Percentiles rank a stretch among this genome's conserved stretches.
phyloP scores from a whole-genome alignment of 768 basidiomycete genomes.

The Suillus sp. region DNA sequence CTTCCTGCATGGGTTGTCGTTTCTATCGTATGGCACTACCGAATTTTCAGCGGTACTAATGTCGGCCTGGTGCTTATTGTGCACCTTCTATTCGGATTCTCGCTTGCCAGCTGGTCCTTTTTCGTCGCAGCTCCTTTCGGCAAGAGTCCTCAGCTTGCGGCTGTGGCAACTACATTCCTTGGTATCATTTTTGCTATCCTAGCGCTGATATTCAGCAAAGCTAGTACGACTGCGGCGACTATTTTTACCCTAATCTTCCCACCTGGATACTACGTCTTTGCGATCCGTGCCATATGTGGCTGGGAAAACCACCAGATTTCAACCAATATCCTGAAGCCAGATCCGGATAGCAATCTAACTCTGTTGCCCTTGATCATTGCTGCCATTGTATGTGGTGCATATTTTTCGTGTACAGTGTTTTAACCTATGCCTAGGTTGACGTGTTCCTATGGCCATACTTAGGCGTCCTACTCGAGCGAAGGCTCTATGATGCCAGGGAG shows the following conservation, averaged over 20 bases:
- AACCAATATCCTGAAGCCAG: conserved; percentile 55
- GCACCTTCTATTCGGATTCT: conserved; percentile 67
- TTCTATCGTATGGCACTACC: conserved; percentile 62
- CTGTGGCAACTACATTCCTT: conserved; percentile 65
- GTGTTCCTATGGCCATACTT: conserved; percentile 76
- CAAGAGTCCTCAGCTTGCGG: conserved; percentile 72
- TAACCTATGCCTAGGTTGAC: conserved; percentile 48
- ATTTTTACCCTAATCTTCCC: conserved; percentile 74
- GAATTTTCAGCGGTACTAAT: conserved; percentile 65
- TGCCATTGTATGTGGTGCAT: conserved; percentile 51
- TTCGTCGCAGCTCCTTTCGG: conserved; percentile 71
- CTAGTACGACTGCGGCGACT: conserved; percentile 49
- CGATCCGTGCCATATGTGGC: conserved; percentile 64
- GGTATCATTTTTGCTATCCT: conserved; percentile 68
- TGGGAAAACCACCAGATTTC: conserved; percentile 62
- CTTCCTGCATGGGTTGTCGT: conserved; percentile 79
- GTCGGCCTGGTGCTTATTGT: conserved; percentile 60
- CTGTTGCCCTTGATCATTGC: conserved; percentile 64
- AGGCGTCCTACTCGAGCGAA: conserved; percentile 58
- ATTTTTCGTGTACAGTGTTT: not conserved
- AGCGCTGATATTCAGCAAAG: conserved; percentile 53
- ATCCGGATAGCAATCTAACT: conserved; percentile 59
- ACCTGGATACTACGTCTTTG: conserved; percentile 75
- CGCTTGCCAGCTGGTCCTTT: conserved; percentile 71
- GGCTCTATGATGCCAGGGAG: conserved; percentile 60